A percentile compares a stretch with the other conserved stretches of the same genome.
Conservation (phyloP, 306 rosid species). For the Psophocarpus tetragonolobus region DNA sequence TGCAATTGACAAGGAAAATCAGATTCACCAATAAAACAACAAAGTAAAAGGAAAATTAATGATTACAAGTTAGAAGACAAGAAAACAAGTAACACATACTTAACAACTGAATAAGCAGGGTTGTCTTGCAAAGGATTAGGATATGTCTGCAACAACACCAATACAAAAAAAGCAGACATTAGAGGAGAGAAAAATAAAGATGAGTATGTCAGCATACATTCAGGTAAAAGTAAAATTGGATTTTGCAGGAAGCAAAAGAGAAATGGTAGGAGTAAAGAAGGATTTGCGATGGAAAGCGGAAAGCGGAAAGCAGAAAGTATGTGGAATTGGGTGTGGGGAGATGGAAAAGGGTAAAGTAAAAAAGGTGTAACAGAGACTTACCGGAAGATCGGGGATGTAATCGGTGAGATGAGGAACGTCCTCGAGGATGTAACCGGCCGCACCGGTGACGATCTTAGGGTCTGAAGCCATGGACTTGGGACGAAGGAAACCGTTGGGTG, state of each 20-base stretch:
- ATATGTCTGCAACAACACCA: constrained; percentile 59
- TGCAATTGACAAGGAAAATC: constrained; percentile 42
- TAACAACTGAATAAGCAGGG: constrained; percentile 94
- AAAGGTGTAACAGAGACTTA: constrained; percentile 40
- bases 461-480: constrained; percentile 43
- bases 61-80: background rate
- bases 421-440: constrained; percentile 71
- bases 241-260: no score
- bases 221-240: no score
- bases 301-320: no score
- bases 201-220: no score
- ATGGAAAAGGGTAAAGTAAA: background rate
- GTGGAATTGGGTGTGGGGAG: constrained; percentile 25
- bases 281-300: no score
- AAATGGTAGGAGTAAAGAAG: no score
- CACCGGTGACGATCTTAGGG: constrained; percentile 51
- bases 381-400: constrained; percentile 72
- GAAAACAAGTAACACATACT: constrained; percentile 46
- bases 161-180: background rate
- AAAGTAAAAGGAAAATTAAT: background rate
- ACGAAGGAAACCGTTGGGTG: background rate
- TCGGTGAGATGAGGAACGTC: constrained; percentile 88
- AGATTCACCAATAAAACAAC: background rate
- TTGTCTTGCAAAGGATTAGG: constrained; percentile 87
- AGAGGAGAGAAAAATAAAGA: no score